Conservation (phyloP, 2,329 filamentous ascomycete species). For the Chaetomiaceae sp. region DNA sequence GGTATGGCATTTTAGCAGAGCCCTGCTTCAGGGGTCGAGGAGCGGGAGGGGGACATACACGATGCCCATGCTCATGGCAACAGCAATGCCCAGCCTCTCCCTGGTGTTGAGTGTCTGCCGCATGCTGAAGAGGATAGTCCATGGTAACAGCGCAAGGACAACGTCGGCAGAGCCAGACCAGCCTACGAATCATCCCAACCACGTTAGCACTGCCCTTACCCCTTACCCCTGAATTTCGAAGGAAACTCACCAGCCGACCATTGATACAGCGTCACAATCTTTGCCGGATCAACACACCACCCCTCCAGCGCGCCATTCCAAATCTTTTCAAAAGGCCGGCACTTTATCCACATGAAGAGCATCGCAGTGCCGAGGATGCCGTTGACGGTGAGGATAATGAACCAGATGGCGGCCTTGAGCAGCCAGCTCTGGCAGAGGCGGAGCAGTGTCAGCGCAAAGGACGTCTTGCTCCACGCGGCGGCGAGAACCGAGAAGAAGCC, state of each 20-base stretch:
- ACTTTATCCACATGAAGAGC: constrained; percentile 17
- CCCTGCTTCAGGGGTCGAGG: not conserved
- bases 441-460: constrained; percentile 35
- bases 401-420: constrained; percentile 29
- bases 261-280: constrained; percentile 12
- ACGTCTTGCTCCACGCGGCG: constrained; percentile 37
- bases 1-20: not conserved
- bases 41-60: constrained; percentile 19
- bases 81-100: constrained; percentile 29
- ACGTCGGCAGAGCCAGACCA: constrained; percentile 12
- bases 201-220: no score
- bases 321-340: constrained; percentile 8
- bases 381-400: constrained; percentile 29
- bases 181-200: not conserved
- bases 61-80: constrained; percentile 33
- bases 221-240: no score
- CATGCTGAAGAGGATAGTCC: constrained; percentile 5
- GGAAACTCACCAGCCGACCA: constrained; percentile 13
- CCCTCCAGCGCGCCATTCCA: constrained; percentile 10
- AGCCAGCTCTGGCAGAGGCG: constrained; percentile 29
- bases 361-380: constrained; percentile 18
- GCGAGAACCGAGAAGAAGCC: constrained; percentile 31
- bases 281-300: constrained; percentile 11
- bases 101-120: constrained; percentile 23
- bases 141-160: constrained; percentile 11